These are phyloP conservation scores for Mycosphaerella sp. DNA, from an alignment of 2,329 filamentous ascomycete genomes.

Conservation along the genomic window DNA sequence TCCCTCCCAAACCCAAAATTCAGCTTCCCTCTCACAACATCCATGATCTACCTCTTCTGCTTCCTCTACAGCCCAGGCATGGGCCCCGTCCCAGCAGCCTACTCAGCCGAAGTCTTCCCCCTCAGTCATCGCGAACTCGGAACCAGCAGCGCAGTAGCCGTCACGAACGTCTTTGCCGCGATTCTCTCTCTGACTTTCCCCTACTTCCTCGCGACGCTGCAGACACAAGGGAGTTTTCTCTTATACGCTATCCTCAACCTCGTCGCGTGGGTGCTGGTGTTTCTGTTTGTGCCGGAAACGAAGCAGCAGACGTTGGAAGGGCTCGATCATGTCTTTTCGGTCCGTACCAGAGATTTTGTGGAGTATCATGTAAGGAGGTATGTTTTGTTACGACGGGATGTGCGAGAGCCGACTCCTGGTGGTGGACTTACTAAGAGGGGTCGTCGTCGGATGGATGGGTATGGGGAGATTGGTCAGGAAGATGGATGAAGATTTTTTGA, in stretches of 20 bases:
- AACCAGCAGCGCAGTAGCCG: conserved; percentile 50
- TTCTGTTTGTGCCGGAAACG: conserved; percentile 43
- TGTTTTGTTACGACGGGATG: no score
- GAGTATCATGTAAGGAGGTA: no score
- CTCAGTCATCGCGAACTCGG: conserved; percentile 40
- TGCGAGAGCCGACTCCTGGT: no score
- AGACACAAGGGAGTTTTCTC: conserved; percentile 47
- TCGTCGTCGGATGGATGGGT: no score
- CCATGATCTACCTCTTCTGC: conserved; percentile 47
- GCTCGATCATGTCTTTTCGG: no score
- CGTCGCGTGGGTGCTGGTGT: conserved; percentile 46
- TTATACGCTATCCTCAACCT: conserved; percentile 54
- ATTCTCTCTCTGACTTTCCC: conserved; percentile 41
- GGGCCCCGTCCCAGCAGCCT: conserved; percentile 38
- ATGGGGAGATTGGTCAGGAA: no score
- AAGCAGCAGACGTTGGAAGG: conserved; percentile 46
- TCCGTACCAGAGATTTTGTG: no score
- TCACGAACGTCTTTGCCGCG: conserved; percentile 46
- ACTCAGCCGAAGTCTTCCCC: conserved; percentile 42
- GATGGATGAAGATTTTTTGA: no score
- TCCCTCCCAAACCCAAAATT: conserved; percentile 24
- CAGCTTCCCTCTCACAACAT: conserved; percentile 26
- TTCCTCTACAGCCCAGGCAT: conserved; percentile 45
- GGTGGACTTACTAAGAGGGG: no score
- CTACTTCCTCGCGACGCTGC: conserved; percentile 44